Conservation (phyloP, 306 rosid genomes). For the Hippophae tibetana region DNA sequence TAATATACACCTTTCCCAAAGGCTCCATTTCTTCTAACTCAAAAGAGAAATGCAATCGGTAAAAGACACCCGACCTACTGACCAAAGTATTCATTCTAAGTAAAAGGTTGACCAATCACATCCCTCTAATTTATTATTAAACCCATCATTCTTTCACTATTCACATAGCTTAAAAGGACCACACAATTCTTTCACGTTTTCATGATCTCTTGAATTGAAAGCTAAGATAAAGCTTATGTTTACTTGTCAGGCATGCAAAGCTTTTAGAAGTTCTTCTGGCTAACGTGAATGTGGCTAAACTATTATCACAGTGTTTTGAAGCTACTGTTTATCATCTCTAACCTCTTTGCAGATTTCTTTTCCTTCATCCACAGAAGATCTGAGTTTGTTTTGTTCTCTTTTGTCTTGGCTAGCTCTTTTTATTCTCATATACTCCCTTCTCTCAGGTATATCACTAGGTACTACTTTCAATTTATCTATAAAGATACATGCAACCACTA, state of each 20-base stretch:
- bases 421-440: not conserved
- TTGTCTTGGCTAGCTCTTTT: not conserved
- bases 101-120: slow-evolving; percentile 15
- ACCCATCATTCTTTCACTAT: slow-evolving; percentile 20
- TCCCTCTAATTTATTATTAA: slow-evolving; percentile 1
- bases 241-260: slow-evolving; percentile 59
- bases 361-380: slow-evolving; percentile 2
- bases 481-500: not conserved
- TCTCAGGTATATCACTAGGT: slow-evolving; percentile 16
- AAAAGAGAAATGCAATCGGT: slow-evolving; percentile 36
- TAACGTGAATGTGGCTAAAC: not conserved
- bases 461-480: not conserved
- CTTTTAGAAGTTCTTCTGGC: slow-evolving; percentile 21
- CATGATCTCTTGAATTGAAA: slow-evolving; percentile 51
- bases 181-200: slow-evolving; percentile 12
- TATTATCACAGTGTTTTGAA: slow-evolving; percentile 8
- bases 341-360: slow-evolving; percentile 15
- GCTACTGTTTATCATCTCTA: not conserved
- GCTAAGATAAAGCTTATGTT: slow-evolving; percentile 48
- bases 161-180: slow-evolving; percentile 11
- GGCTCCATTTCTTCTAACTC: slow-evolving; percentile 24
- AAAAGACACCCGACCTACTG: slow-evolving; percentile 17
- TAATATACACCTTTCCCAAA: slow-evolving; percentile 18
- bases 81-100: slow-evolving; percentile 8
- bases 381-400: slow-evolving; percentile 12